A percentile compares a stretch with the other conserved stretches of the same genome.
Conservation (phyloP, 2,329 filamentous ascomycete genomes). For the Cladosporium sp. region DNA sequence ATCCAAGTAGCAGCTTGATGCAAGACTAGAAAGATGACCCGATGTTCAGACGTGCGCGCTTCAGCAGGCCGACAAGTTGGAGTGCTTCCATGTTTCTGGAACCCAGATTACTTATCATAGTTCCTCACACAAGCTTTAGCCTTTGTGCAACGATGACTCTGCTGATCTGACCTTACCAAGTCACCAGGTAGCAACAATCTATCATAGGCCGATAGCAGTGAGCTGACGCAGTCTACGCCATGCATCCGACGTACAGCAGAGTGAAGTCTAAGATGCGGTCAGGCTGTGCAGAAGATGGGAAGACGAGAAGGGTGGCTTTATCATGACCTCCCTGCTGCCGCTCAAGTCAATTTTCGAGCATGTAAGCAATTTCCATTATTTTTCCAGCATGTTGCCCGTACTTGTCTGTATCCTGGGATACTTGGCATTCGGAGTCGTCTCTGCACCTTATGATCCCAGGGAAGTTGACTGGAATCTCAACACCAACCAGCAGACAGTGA, state of each 20-base stretch:
- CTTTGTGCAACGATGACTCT: neutral
- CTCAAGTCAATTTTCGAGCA: neutral
- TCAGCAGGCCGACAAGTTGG: neutral
- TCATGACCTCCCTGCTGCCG: neutral
- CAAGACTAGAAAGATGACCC: neutral
- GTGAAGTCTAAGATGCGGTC: neutral
- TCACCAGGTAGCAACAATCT: neutral
- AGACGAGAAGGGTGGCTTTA: neutral
- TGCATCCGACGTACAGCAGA: neutral
- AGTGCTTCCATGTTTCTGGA: neutral
- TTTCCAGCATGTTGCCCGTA: neutral
- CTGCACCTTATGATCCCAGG: conserved; percentile 46
- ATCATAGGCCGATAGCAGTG: neutral
- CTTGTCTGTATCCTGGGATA: neutral
- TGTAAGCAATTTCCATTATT: neutral
- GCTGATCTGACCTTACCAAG: neutral
- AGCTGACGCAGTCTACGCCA: neutral
- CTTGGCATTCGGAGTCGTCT: neutral
- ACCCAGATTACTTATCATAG: neutral
- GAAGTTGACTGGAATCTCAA: conserved; percentile 61
- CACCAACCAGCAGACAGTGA: conserved; percentile 54
- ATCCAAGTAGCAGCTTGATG: neutral
- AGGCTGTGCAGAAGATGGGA: neutral
- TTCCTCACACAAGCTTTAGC: neutral
- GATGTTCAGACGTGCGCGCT: neutral